Base-by-base conservation (phyloP, 2,329 filamentous ascomycete genomes). In the Madurella fahalii region DNA sequence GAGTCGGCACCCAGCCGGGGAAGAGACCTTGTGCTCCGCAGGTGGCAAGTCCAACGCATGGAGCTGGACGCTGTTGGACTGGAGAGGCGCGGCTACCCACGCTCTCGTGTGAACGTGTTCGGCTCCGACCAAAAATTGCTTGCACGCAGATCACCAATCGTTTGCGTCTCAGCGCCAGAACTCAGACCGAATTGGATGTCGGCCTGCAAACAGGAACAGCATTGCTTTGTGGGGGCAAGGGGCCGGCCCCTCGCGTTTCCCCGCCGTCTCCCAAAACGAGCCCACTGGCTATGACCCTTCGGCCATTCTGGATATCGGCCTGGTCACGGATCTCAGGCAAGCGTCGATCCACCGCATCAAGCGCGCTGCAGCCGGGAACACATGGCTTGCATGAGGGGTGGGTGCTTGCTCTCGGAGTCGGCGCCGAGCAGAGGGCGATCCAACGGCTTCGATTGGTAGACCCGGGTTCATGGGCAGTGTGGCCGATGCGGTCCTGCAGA, bases 81-180 rank as follows among this genome's bases (percentile, higher is more conserved):
- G 37, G 47, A 40, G 39, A 48, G 32, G 4, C 30, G 47, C 54
- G 54, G 50, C 31, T 53, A 57, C 37, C 39, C 34, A 53, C 54
- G 49, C 45, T 43, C 1, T 15, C 11, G 20, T 20, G 40, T 39
- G 54, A 50, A 57, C 50, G 11, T 42, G 46, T 50, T 56, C 46
- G 42, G 54, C 45, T 48, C 15, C 37, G 5, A 53, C 50, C 54
- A 53, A 18, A 13, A 44, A 44, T 32, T 8, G 17, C 39, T 17
- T 17, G 50, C 46, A 47, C 47, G 47, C 40, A 50, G 54, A 13
- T 50, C 34, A 8, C 54, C 50, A 57, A 57, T 57, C 47, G 40
- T 47, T 31, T 46, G 18, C 39, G 11, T 41, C 41, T 31, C 20
- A 16, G 4, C 5, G 18, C 4, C 17, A 11, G 34, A 18, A 17